Base-by-base conservation (phyloP, 768 basidiomycete genomes). In the Lentinula sp. region DNA sequence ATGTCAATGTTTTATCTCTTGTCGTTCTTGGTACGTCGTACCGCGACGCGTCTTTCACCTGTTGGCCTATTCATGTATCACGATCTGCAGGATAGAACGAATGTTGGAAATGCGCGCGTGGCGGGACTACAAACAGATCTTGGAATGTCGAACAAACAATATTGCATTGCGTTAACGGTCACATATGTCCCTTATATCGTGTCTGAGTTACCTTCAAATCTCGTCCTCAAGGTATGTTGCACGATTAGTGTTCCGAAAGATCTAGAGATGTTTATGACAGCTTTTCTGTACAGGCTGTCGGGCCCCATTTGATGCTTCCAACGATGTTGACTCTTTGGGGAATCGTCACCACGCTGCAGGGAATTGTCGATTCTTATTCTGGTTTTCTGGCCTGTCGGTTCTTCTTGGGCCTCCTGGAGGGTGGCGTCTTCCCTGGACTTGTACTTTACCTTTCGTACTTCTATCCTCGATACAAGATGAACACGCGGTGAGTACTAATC, bases 301-400 rank as follows among this genome's bases (percentile, higher is more conserved):
- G 55, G 32, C 78, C 82, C 0, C 70, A 80, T 53, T 59, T 74
- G n/a, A 69, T 81, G 65, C 72, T 83, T 23, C 81, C 83, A 0
- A 57, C 74, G 6, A 72, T 82, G 66, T 69, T 81, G 36, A 73
- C 73, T 1, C 41, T 74, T 4, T 84, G 83, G 81, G 82, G 81
- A 23, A 53, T 80, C 7, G 74, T 77, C 10, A 69, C 74, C 52
- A 69, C 77, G 6, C 69, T 76, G 49, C 79, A 82, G 69, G 79
- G 78, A 72, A 45, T 75, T 2, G 71, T 81, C 6, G 20, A 37
- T 65, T 63, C 32, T 67, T 63, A 37, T 74, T 77, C 69, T 28
- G 77, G 81, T 16, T 70, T 83, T 32, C 66, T 82, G 15, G 71
- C 70, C 3, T 77, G 76, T 61, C 70, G 81, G 41, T 74, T 81